phyloP scores from a whole-genome alignment of 495 filamentous ascomycete species.

The Podospora pseudoanserina region DNA sequence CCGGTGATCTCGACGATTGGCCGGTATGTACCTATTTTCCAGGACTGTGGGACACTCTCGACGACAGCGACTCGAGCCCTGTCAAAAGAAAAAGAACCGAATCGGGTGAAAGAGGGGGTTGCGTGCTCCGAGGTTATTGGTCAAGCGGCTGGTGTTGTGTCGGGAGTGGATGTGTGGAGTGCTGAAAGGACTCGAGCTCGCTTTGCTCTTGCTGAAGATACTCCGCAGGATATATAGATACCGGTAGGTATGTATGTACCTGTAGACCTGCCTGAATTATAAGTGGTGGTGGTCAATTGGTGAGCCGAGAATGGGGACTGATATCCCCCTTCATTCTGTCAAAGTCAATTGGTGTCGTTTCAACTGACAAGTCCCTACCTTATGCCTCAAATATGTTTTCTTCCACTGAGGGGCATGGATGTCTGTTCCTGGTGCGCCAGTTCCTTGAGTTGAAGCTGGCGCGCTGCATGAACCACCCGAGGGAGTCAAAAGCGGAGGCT shows the following conservation, averaged over 20 bases:
- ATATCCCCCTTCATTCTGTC: not conserved
- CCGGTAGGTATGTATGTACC: not conserved
- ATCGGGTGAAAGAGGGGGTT: constrained; percentile 23
- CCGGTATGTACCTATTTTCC: constrained; percentile 7
- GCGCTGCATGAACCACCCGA: not conserved
- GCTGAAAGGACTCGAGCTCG: constrained; percentile 6
- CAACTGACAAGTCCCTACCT: not conserved
- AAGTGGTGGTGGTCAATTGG: not conserved
- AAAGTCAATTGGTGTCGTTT: not conserved
- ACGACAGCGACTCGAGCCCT: constrained; percentile 10
- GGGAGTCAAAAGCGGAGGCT: not conserved
- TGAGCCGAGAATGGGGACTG: not conserved
- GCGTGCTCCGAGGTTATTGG: constrained; percentile 22
- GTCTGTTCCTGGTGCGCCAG: constrained; percentile 2
- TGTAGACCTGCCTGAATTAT: not conserved
- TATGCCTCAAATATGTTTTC: not conserved
- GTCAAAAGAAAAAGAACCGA: constrained; percentile 17
- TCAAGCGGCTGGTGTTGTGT: constrained; percentile 1
- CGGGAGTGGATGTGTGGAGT: constrained; percentile 6
- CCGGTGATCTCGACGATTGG: constrained; percentile 29
- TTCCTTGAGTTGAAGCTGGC: not conserved
- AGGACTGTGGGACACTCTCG: constrained; percentile 4
- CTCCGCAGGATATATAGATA: not conserved
- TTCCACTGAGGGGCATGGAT: constrained; percentile 3
- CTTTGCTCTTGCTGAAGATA: not conserved